Evolutionary conservation across 148 eudicot genomes (phyloP), one percentile per base, ranked within the genome.

Genomic region (Vaccinium vitisidaea): DNA sequence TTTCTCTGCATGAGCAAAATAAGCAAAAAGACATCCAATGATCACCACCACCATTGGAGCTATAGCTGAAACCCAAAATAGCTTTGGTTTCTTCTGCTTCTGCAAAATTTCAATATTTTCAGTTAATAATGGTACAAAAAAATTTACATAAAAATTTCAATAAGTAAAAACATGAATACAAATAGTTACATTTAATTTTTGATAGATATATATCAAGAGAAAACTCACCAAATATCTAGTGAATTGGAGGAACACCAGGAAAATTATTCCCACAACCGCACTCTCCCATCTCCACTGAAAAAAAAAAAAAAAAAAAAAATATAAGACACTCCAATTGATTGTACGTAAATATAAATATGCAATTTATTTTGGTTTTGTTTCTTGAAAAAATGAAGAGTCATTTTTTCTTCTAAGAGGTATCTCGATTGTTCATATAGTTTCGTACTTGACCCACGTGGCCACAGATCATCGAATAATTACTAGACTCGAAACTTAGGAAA

Each of bases 61-160:
- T 84, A 95, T 90, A 1, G 99, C 99, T 48, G 98, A 90, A 59
- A 97, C 91, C 93, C 94, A 93, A 58, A 95, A 94, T 75, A 94
- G 79, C 73, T 91, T 88, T 19, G 99, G 95, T 65, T 81, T 94
- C 90, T 87, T 95, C 13, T 85, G 84, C 81, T 90, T 95, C 99
- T 97, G 98, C 87, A 76, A 77, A 83, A 27, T 69, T 27, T 12
- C 9, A 52, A 50, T 36, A 9, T 4, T 54, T 27, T 75, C 53
- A 39, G 23, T 75, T 43, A 75, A 19, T 74, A 36, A 16, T 19
- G 52, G 23, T 8, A 15, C 1, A 46, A 56, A 21, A 0, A 27
- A 2, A 14, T 5, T 11, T 49, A 6, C 5, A 8, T 30, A 25
- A 12, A 65, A 25, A 18, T 27, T 75, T 2, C 15, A 15, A 55